phyloP scores from a whole-genome alignment of 2,329 filamentous ascomycete species.

The Colletotrichum sidae region DNA sequence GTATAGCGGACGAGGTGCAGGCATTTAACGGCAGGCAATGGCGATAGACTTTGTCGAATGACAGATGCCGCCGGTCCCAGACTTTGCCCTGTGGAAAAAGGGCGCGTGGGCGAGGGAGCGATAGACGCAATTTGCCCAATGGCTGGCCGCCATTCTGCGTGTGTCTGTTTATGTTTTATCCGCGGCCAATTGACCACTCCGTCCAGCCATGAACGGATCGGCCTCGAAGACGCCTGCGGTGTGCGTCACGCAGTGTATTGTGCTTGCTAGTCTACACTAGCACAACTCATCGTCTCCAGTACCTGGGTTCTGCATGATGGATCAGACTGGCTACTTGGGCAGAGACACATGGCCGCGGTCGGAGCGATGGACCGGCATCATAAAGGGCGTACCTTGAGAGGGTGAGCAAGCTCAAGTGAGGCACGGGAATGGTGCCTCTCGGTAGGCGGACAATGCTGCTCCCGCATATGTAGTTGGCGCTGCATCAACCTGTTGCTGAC shows the following conservation, averaged over 20 bases:
- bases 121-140: too few relatives aligned
- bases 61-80: too few relatives aligned
- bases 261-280: not conserved
- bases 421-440: not conserved
- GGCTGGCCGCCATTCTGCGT: too few relatives aligned
- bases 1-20: too few relatives aligned
- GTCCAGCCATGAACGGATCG: slow-evolving; percentile 7
- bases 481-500: slow-evolving; percentile 21
- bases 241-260: slow-evolving; percentile 5
- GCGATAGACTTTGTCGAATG: too few relatives aligned
- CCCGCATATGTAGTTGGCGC: not conserved
- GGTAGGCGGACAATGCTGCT: too few relatives aligned
- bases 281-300: slow-evolving; percentile 22
- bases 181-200: slow-evolving; percentile 9
- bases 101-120: too few relatives aligned
- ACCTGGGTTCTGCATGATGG: slow-evolving; percentile 25
- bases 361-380: slow-evolving; percentile 10
- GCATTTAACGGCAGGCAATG: too few relatives aligned
- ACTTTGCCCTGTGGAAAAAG: too few relatives aligned
- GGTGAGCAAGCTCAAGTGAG: not conserved
- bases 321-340: slow-evolving; percentile 21
- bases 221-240: slow-evolving; percentile 18
- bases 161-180: slow-evolving; percentile 2
- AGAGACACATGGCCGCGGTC: slow-evolving; percentile 33
- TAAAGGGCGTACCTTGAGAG: too few relatives aligned